Percentiles rank a stretch among this genome's conserved stretches.
Conservation (phyloP, 73 alveolate genomes). For the Paramecium biaurelia region DNA sequence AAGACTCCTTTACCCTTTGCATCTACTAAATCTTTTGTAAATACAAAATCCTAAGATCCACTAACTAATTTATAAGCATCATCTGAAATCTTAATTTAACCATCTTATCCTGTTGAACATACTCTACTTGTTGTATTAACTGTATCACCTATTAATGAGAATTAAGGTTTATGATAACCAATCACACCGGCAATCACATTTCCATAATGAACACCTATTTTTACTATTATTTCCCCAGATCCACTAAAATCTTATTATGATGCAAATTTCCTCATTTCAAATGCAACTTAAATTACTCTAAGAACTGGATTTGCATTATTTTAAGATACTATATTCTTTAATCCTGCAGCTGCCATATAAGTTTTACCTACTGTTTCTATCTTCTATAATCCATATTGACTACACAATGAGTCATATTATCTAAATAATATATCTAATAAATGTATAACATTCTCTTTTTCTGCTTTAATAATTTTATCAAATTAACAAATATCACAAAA, state of each 20-base stretch:
- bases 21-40: slow-evolving; percentile 18
- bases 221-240: slow-evolving; percentile 51
- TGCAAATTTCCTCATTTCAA: slow-evolving; percentile 42
- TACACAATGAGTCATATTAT: slow-evolving; percentile 64
- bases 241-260: neutral
- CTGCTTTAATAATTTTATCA: slow-evolving; percentile 42
- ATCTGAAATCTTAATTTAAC: slow-evolving; percentile 56
- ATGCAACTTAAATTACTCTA: neutral
- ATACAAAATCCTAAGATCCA: neutral
- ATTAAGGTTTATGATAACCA: slow-evolving; percentile 72
- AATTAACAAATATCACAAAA: slow-evolving; percentile 73
- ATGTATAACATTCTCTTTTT: slow-evolving; percentile 53
- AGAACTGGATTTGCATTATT: neutral
- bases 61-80: slow-evolving; percentile 50
- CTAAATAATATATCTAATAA: slow-evolving; percentile 60
- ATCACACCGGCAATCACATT: slow-evolving; percentile 74
- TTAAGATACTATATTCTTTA: neutral
- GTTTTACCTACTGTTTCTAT: slow-evolving; percentile 74
- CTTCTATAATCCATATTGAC: slow-evolving; percentile 56
- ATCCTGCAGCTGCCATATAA: slow-evolving; percentile 74
- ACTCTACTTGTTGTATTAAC: slow-evolving; percentile 71
- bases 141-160: slow-evolving; percentile 73
- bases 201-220: slow-evolving; percentile 71
- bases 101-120: slow-evolving; percentile 64
- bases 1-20: slow-evolving; percentile 71